These are phyloP conservation scores for Malus hybrid DNA, from an alignment of 331 rosid species.

Conservation along the genomic window DNA sequence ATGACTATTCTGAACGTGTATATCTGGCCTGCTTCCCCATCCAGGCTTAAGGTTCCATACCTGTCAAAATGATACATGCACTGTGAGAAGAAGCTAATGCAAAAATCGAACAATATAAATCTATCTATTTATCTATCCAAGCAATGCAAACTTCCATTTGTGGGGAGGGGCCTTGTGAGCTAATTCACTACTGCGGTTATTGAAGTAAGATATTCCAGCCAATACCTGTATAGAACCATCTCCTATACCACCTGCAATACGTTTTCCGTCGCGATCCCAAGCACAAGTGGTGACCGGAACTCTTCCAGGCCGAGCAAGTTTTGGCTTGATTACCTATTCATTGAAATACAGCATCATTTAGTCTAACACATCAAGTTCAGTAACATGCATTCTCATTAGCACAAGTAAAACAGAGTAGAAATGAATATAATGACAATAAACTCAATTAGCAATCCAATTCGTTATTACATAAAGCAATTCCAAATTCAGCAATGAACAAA, in stretches of 20 bases:
- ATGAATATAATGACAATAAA: too few relatives aligned
- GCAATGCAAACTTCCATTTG: not conserved
- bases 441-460: not conserved
- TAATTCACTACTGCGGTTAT: not conserved
- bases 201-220: not conserved
- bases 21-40: slow-evolving; percentile 97
- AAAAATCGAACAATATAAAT: not conserved
- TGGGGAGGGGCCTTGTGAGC: too few relatives aligned
- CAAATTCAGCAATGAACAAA: not conserved
- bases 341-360: slow-evolving; percentile 10
- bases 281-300: slow-evolving; percentile 87
- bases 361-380: not conserved
- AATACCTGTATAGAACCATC: slow-evolving; percentile 95
- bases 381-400: not conserved
- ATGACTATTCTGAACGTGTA: slow-evolving; percentile 56
- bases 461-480: not conserved
- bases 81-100: slow-evolving; percentile 10
- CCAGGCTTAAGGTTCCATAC: slow-evolving; percentile 88
- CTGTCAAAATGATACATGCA: slow-evolving; percentile 31
- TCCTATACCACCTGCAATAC: slow-evolving; percentile 86
- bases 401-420: not conserved
- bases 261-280: slow-evolving; percentile 84
- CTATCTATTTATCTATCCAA: not conserved
- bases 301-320: slow-evolving; percentile 87
- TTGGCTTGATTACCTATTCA: slow-evolving; percentile 87